phyloP scores from a whole-genome alignment of 106 monocot species.

The Acorus gramineus region DNA sequence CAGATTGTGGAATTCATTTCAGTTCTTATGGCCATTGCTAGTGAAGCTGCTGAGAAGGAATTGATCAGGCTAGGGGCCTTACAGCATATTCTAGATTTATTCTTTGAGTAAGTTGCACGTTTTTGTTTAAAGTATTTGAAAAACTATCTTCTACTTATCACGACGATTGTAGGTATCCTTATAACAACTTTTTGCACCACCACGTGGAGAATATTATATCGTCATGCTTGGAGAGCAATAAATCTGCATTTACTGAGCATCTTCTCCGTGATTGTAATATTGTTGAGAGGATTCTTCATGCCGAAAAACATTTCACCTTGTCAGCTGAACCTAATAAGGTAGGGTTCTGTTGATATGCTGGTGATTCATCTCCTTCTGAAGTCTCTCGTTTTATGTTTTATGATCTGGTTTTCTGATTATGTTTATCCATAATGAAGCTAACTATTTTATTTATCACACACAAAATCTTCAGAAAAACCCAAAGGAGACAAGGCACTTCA shows the following conservation, averaged over 20 bases:
- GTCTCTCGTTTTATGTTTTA: too few relatives aligned
- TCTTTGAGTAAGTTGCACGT: conserved; percentile 70
- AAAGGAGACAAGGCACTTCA: too few relatives aligned
- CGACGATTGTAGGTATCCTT: conserved; percentile 65
- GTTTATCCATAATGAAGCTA: too few relatives aligned
- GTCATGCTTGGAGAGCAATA: conserved; percentile 90
- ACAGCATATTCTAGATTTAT: conserved; percentile 56
- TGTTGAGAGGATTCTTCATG: conserved; percentile 63
- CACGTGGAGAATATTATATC: conserved; percentile 71
- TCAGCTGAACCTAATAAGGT: conserved; percentile 45
- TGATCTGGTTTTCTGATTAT: too few relatives aligned
- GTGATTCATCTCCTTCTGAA: too few relatives aligned
- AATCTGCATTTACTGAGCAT: conserved; percentile 55
- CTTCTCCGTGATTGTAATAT: conserved; percentile 64
- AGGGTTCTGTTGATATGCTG: neutral
- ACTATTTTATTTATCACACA: too few relatives aligned
- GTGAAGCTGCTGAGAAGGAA: conserved; percentile 67
- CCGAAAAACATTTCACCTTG: conserved; percentile 55
- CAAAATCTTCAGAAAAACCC: too few relatives aligned
- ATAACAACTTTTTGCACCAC: conserved; percentile 91
- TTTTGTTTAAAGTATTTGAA: neutral
- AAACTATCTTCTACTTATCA: neutral
- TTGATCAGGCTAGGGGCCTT: conserved; percentile 59
- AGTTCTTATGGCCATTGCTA: conserved; percentile 72
- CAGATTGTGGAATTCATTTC: conserved; percentile 99